Conservation (phyloP, 345 rosid genomes). For the Fremontodendron californicum region DNA sequence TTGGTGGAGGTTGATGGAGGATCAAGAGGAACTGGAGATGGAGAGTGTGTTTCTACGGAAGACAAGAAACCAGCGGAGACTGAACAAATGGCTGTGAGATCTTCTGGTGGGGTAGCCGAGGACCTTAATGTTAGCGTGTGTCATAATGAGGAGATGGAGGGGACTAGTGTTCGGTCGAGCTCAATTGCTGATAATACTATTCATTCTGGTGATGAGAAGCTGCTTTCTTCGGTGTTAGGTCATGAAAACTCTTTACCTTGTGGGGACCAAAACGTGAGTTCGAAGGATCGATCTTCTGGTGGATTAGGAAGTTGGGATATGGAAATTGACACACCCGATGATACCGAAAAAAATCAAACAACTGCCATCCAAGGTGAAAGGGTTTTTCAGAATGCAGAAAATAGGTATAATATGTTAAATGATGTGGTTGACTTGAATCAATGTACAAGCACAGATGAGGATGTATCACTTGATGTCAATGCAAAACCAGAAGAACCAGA, state of each 20-base stretch:
- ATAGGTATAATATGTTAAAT: constrained; percentile 8
- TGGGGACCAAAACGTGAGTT: not conserved
- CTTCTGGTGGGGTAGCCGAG: not conserved
- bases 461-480: constrained; percentile 1
- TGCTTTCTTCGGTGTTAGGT: not conserved
- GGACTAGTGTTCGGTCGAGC: not conserved
- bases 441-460: not conserved
- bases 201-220: constrained; percentile 13
- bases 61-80: constrained; percentile 1
- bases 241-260: not conserved
- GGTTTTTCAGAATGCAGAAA: constrained; percentile 6
- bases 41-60: not conserved
- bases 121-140: not conserved
- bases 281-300: not conserved
- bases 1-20: constrained; percentile 4
- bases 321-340: constrained; percentile 18
- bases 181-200: not conserved
- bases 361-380: not conserved
- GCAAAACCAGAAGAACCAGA: constrained; percentile 12
- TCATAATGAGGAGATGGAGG: constrained; percentile 6
- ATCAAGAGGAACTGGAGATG: not conserved
- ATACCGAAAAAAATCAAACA: constrained; percentile 6
- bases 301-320: constrained; percentile 16
- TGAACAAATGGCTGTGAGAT: not conserved
- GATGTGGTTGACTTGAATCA: constrained; percentile 25